A percentile compares a stretch with the other conserved stretches of the same genome.
These are phyloP conservation scores for Santalum album DNA, from an alignment of 164 flowering plant genomes.

Conservation along the genomic window DNA sequence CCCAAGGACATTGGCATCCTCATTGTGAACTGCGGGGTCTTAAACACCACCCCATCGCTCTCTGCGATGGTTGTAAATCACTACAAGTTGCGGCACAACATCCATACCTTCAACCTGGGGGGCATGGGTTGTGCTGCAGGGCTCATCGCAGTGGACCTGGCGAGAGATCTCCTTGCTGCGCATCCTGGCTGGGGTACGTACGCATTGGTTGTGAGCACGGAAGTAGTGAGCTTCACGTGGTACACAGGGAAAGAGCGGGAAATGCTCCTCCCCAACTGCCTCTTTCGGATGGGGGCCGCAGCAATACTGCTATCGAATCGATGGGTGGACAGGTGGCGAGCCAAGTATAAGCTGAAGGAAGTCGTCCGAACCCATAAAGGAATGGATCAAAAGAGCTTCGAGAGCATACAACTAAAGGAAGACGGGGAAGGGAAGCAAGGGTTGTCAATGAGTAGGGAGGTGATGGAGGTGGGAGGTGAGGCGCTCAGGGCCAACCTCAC, in stretches of 20 bases:
- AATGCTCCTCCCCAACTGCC: slow-evolving; percentile 67
- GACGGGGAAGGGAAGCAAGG: slow-evolving; percentile 42
- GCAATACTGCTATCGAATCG: slow-evolving; percentile 56
- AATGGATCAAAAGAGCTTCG: slow-evolving; percentile 40
- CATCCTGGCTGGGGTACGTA: slow-evolving; percentile 41
- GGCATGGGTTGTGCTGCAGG: slow-evolving; percentile 88
- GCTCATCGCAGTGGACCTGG: slow-evolving; percentile 53
- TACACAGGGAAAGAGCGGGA: slow-evolving; percentile 42
- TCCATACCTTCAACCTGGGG: slow-evolving; percentile 57
- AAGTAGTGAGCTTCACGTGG: slow-evolving; percentile 45
- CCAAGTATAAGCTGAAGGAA: slow-evolving; percentile 67
- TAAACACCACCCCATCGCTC: slow-evolving; percentile 61
- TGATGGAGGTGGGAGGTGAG: slow-evolving; percentile 51
- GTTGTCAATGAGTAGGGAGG: slow-evolving; percentile 33
- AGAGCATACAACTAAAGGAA: slow-evolving; percentile 34
- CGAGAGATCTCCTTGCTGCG: slow-evolving; percentile 40
- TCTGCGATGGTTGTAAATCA: slow-evolving; percentile 69
- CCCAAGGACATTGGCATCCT: slow-evolving; percentile 47
- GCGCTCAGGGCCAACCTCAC: slow-evolving; percentile 61
- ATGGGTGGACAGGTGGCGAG: slow-evolving; percentile 40
- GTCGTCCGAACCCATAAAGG: slow-evolving; percentile 62
- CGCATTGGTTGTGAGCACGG: slow-evolving; percentile 68
- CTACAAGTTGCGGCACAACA: slow-evolving; percentile 40
- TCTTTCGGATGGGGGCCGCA: slow-evolving; percentile 71
- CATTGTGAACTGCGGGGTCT: slow-evolving; percentile 50